phyloP scores from a whole-genome alignment of 805 yeast genomes.

The Pachysolen tannophilus region DNA sequence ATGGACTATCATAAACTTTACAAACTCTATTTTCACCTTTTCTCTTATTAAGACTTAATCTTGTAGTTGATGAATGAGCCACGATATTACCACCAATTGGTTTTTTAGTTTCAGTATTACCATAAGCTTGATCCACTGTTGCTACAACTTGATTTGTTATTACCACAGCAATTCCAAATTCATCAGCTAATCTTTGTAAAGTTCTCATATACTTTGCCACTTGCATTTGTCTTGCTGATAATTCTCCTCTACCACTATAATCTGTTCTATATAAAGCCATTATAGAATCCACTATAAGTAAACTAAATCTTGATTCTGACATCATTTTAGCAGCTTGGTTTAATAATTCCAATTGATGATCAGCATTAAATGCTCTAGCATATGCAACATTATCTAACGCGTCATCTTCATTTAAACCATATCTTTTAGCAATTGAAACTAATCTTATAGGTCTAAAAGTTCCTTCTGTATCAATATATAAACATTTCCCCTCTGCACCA shows the following conservation, averaged over 20 bases:
- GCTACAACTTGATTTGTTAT: conserved; percentile 97
- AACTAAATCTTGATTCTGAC: conserved; percentile 86
- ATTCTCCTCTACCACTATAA: conserved; percentile 90
- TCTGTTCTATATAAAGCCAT: conserved; percentile 97
- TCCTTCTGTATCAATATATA: conserved; percentile 95
- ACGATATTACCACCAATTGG: conserved; percentile 98
- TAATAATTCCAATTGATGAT: conserved; percentile 82
- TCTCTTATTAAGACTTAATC: conserved; percentile 85
- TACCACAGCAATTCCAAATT: conserved; percentile 94
- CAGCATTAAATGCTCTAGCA: conserved; percentile 96
- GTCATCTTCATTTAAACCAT: conserved; percentile 86
- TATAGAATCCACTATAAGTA: conserved; percentile 91
- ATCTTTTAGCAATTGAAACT: conserved; percentile 83
- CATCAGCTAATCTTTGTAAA: conserved; percentile 90
- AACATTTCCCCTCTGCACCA: conserved; percentile 97
- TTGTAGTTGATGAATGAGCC: conserved; percentile 94
- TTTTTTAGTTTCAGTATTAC: conserved; percentile 86
- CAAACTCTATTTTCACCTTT: conserved; percentile 89
- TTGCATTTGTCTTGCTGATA: conserved; percentile 90
- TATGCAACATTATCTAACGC: conserved; percentile 96
- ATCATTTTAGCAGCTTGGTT: conserved; percentile 92
- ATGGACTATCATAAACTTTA: conserved; percentile 93
- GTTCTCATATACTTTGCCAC: conserved; percentile 90
- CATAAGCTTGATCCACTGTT: conserved; percentile 74
- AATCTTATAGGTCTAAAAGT: conserved; percentile 91